Evolutionary conservation across 176 grass and related monocot genomes (phyloP).

Genomic region (Phoenix dactylifera): DNA sequence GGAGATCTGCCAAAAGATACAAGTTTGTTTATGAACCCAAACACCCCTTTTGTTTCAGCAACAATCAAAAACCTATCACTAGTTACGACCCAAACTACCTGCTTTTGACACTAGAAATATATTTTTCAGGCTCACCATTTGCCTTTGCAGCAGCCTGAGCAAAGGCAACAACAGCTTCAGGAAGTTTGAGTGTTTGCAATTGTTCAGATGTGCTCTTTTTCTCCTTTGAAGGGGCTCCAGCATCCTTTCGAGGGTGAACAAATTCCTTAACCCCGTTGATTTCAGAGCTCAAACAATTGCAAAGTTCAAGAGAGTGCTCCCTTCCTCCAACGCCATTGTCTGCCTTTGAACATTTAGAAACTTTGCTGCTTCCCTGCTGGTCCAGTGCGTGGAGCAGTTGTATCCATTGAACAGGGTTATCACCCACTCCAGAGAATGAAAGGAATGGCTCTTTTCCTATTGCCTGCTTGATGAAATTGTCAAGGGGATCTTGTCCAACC

Average conservation of each 20-base stretch:
- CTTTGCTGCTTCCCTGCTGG: slow-evolving; percentile 1
- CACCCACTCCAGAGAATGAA: slow-evolving; percentile 11
- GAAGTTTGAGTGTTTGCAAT: slow-evolving; percentile 3
- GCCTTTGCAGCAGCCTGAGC: slow-evolving; percentile 10
- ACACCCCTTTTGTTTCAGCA: background rate
- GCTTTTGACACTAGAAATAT: background rate
- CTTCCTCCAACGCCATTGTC: slow-evolving; percentile 8
- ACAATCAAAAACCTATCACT: slow-evolving; percentile 3
- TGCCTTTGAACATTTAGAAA: slow-evolving; percentile 5
- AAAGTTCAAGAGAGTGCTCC: slow-evolving; percentile 11
- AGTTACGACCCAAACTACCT: background rate
- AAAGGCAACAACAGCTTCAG: slow-evolving; percentile 11
- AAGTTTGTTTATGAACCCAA: background rate
- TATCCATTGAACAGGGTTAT: slow-evolving; percentile 3
- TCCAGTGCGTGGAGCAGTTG: slow-evolving; percentile 3
- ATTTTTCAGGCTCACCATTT: slow-evolving; percentile 11
- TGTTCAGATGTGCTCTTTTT: slow-evolving; percentile 8
- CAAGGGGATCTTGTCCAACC: slow-evolving; percentile 7
- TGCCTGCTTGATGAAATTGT: slow-evolving; percentile 6
- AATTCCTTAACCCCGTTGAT: background rate
- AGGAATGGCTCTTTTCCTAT: slow-evolving; percentile 17
- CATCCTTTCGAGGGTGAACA: background rate
- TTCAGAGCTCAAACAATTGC: slow-evolving; percentile 6
- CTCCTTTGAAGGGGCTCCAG: background rate
- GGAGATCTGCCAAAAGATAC: slow-evolving; percentile 2